Base-by-base conservation (phyloP, 2,329 filamentous ascomycete species). In the Aspergillus sojae region DNA sequence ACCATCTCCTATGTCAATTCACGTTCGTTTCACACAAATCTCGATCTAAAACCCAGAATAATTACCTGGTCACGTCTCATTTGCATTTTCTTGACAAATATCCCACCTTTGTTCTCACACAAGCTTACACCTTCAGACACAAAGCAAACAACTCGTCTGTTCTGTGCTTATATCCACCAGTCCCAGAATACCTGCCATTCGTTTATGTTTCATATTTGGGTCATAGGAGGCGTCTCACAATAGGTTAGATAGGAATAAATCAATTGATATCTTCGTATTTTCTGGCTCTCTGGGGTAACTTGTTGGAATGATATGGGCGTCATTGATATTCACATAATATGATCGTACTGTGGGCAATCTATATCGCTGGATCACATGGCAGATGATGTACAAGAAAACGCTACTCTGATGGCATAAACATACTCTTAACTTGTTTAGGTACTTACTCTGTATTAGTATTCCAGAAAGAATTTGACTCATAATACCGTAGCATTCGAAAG, bases 401-500 rank as follows among this genome's bases (percentile, higher is more conserved):
- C 28, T 53, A 16, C 23, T 55, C 32, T 55, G 39, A 32, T 55
- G 11, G 21, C 4, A 39, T 41, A 9, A 23, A 34, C 2, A 55
- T 26, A 34, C n/a, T 39, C 26, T 39, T 55, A 55, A 32, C 14
- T 16, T 55, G 21, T 55, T 39, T 39, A 36, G 11, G 21, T 23
- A 55, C 21, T 55, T 21, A 39, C 34, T 41, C 9, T 12, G 30
- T 23, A 19, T 32, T 39, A 14, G 6, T 28, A 55, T 39, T 55
- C 50, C 62, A 55, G 32, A 67, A 68, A 67, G 52, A 30, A 52
- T 43, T 39, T n/a, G 39, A 60, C 23, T 46, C 28, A 48, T 60
- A 50, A 54, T 14, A 54, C 48, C 58, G 43, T 55, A 45, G 50
- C 48, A 60, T 60, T 43, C 36, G 46, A 65, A 46, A 46, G 55